Conservation (phyloP, 1,284 basidiomycete genomes). For the Vanrija pseudolonga region DNA sequence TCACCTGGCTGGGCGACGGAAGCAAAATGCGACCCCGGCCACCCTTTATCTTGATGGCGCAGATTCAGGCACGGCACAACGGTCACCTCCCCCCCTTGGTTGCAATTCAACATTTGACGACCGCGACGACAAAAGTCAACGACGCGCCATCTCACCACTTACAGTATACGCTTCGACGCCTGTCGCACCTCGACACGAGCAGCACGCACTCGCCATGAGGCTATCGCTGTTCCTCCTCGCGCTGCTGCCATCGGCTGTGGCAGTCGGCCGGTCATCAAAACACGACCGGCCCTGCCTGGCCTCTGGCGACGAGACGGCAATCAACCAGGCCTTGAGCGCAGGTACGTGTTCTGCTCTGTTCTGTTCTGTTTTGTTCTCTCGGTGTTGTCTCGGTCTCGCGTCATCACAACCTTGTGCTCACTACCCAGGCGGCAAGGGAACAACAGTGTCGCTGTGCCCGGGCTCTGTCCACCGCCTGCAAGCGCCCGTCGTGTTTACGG, state of each 20-base stretch:
- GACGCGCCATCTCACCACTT: too few species aligned
- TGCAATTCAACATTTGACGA: too few species aligned
- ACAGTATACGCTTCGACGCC: too few species aligned
- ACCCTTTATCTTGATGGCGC: too few species aligned
- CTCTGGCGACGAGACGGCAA: constrained; percentile 39
- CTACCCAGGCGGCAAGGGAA: constrained; percentile 34
- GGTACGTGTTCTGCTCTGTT: constrained; percentile 34
- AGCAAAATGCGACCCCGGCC: too few species aligned
- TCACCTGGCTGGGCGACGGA: too few species aligned
- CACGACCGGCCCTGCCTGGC: constrained; percentile 23
- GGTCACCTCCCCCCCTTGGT: too few species aligned
- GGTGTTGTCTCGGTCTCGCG: background rate
- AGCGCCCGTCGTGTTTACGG: constrained; percentile 39
- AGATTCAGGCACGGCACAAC: too few species aligned
- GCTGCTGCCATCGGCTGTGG: background rate
- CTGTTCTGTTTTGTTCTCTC: too few species aligned
- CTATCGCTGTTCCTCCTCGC: background rate
- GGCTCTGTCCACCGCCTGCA: constrained; percentile 44
- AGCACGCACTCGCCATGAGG: background rate
- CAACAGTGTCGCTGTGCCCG: constrained; percentile 40
- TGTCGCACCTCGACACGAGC: background rate
- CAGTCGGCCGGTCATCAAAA: too few species aligned
- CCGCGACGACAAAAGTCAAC: too few species aligned
- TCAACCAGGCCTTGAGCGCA: constrained; percentile 37
- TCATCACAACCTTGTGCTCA: background rate